phyloP scores from a whole-genome alignment of 73 alveolate genomes.

The Paramecium caudatum region DNA sequence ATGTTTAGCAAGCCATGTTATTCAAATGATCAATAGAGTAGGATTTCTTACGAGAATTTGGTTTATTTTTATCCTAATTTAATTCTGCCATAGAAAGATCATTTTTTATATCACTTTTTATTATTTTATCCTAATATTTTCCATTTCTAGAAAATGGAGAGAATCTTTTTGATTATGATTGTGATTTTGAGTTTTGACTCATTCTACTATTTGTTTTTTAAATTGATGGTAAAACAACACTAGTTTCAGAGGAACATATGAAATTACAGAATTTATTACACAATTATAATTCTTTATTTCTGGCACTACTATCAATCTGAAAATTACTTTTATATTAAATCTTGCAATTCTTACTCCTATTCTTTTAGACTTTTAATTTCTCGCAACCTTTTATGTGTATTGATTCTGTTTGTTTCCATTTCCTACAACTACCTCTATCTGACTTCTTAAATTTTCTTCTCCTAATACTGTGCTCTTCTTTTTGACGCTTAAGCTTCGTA shows the following conservation, averaged over 20 bases:
- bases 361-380: neutral
- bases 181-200: neutral
- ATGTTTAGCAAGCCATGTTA: constrained; percentile 15
- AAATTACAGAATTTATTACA: constrained; percentile 23
- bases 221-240: neutral
- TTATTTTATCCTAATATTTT: neutral
- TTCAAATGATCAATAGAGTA: neutral
- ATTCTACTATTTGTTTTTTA: constrained; percentile 7
- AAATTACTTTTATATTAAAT: neutral
- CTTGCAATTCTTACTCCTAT: neutral
- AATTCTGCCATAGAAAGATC: neutral
- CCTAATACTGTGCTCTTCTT: constrained; percentile 27
- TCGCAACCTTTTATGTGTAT: neutral
- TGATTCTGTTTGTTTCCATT: neutral
- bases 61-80: neutral
- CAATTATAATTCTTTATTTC: neutral
- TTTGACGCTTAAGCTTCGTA: neutral
- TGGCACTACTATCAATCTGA: neutral
- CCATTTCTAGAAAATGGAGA: neutral
- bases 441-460: constrained; percentile 32
- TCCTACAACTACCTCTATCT: constrained; percentile 5
- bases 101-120: constrained; percentile 2
- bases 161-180: neutral
- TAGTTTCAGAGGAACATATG: neutral
- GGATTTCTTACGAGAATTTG: neutral